Evolutionary conservation across 306 rosid genomes (phyloP).

Genomic region (Ammopiptanthus mongolicus): DNA sequence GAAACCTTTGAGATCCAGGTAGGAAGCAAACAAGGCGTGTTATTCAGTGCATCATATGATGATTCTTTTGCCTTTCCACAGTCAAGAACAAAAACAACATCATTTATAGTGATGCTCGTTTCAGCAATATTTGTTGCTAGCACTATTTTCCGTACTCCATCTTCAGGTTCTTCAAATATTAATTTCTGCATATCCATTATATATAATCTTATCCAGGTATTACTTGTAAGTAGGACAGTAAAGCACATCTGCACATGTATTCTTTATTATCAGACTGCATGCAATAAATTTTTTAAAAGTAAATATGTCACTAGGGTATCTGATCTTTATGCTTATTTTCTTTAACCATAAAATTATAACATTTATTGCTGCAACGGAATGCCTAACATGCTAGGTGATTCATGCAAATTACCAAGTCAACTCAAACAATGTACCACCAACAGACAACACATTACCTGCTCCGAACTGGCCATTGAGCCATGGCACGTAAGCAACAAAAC

Average conservation of each 20-base stretch:
- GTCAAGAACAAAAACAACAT: slow-evolving; percentile 89
- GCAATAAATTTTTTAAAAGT: not conserved
- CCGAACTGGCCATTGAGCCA: slow-evolving; percentile 95
- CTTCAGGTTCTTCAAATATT: slow-evolving; percentile 77
- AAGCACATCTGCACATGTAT: not conserved
- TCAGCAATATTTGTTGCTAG: slow-evolving; percentile 96
- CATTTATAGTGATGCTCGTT: slow-evolving; percentile 92
- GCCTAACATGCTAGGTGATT: not conserved
- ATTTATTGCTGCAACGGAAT: not conserved
- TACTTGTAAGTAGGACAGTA: slow-evolving; percentile 1
- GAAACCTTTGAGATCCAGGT: slow-evolving; percentile 98
- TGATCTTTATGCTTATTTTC: not conserved
- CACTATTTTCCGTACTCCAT: slow-evolving; percentile 89
- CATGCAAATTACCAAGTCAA: not conserved
- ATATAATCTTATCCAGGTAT: slow-evolving; percentile 10
- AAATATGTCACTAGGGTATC: not conserved
- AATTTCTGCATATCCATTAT: slow-evolving; percentile 64
- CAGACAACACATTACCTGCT: slow-evolving; percentile 59
- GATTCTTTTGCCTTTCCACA: slow-evolving; percentile 99
- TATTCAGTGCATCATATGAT: slow-evolving; percentile 93
- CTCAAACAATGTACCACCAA: not conserved
- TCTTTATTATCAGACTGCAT: not conserved
- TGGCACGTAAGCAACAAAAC: slow-evolving; percentile 85
- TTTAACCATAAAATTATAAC: not conserved
- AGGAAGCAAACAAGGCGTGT: slow-evolving; percentile 97